Percentiles rank a stretch among this genome's conserved stretches.
Conservation (phyloP, 1,284 basidiomycete genomes). For the Violaceomyces palustris region DNA sequence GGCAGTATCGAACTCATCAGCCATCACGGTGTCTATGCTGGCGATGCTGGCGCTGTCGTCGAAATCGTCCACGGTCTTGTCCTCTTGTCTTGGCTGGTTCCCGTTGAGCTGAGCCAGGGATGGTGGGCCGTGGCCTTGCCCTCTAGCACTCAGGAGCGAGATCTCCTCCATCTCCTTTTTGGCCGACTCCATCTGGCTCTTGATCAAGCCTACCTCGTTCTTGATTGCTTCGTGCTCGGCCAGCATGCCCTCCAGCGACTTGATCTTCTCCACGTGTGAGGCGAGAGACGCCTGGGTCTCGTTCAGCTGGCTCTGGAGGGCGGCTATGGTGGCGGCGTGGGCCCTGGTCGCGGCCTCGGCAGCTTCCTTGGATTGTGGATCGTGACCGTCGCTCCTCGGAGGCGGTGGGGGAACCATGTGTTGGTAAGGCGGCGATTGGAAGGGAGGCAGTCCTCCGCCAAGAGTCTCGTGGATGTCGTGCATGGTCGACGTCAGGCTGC, state of each 20-base stretch:
- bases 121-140: constrained; percentile 6
- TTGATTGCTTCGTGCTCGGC: constrained; percentile 79
- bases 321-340: constrained; percentile 47
- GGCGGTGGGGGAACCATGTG: constrained; percentile 43
- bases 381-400: constrained; percentile 4
- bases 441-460: constrained; percentile 62
- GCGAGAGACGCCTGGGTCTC: constrained; percentile 78
- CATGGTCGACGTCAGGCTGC: constrained; percentile 74
- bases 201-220: constrained; percentile 64
- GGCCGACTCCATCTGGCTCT: constrained; percentile 52
- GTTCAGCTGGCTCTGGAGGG: constrained; percentile 74
- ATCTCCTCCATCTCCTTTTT: constrained; percentile 36
- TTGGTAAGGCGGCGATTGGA: constrained; percentile 46
- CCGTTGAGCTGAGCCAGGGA: constrained; percentile 3
- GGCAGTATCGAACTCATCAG: constrained; percentile 1
- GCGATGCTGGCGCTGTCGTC: constrained; percentile 46
- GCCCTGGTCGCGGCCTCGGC: constrained; percentile 19
- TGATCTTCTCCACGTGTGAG: constrained; percentile 77
- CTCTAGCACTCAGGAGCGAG: constrained; percentile 1
- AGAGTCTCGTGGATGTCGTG: constrained; percentile 87
- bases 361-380: constrained; percentile 12
- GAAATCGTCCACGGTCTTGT: constrained; percentile 19
- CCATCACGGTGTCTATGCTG: constrained; percentile 43
- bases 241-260: constrained; percentile 71
- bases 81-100: no score